phyloP scores from a whole-genome alignment of 805 yeast genomes.

The Wickerhamomyces chaumierensis region DNA sequence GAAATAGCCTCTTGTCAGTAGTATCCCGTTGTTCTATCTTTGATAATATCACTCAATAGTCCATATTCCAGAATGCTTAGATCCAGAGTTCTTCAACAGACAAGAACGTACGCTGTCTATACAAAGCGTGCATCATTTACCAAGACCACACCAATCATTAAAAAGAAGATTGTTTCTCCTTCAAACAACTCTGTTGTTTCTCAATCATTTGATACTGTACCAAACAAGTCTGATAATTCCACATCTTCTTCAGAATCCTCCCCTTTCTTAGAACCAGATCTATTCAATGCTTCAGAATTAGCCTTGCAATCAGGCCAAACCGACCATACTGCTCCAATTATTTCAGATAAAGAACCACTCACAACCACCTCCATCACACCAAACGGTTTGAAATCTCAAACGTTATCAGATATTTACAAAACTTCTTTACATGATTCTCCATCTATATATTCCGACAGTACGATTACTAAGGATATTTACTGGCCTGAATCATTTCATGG shows the following conservation, averaged over 20 bases:
- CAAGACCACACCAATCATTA: neutral
- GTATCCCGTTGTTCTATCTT: too few species aligned
- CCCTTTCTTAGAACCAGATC: neutral
- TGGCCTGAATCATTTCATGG: constrained; percentile 90
- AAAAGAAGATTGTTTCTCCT: neutral
- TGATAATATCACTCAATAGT: too few species aligned
- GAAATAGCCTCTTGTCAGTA: too few species aligned
- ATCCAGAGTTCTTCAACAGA: neutral
- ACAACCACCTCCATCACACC: neutral
- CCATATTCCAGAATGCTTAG: neutral
- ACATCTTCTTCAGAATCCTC: neutral
- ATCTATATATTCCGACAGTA: too few species aligned
- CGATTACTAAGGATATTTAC: constrained; percentile 23
- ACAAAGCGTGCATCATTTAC: neutral
- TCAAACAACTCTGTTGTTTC: too few species aligned
- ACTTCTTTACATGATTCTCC: constrained; percentile 15
- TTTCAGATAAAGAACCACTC: neutral
- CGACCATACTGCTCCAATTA: neutral
- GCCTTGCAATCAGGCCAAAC: constrained; percentile 14
- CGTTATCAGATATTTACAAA: constrained; percentile 10
- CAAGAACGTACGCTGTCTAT: neutral
- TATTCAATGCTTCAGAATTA: constrained; percentile 15
- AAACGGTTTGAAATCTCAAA: constrained; percentile 9
- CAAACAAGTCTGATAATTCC: neutral
- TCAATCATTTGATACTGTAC: too few species aligned